Conservation (phyloP, 495 filamentous ascomycete genomes). For the Lasiosphaeria ovina region DNA sequence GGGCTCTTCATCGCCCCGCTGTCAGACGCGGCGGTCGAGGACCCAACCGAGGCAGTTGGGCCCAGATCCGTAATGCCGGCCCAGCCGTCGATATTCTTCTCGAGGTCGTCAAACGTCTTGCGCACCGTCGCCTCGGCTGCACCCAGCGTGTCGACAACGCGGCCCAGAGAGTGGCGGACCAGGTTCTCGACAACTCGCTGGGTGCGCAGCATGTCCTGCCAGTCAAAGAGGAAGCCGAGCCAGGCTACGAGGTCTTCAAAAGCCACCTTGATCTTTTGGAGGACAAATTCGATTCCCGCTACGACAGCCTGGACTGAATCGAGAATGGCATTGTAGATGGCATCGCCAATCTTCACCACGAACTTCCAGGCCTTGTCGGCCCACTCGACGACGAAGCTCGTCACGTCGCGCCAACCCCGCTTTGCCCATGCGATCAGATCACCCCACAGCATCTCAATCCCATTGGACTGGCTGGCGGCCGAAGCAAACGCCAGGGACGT, state of each 20-base stretch:
- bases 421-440: background rate
- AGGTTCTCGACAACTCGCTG: background rate
- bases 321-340: background rate
- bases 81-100: background rate
- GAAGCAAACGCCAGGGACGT: background rate
- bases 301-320: background rate
- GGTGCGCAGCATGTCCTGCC: conserved; percentile 1
- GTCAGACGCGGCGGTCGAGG: background rate
- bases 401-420: background rate
- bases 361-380: background rate
- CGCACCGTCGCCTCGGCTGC: background rate
- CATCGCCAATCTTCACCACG: background rate
- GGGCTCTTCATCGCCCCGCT: background rate
- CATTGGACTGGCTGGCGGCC: background rate
- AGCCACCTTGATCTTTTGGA: conserved; percentile 1
- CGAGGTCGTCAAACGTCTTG: background rate
- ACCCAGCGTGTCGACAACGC: background rate
- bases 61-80: background rate
- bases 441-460: conserved; percentile 1
- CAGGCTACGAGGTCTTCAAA: background rate
- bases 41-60: background rate
- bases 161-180: background rate
- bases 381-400: conserved; percentile 1
- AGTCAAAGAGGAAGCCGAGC: conserved; percentile 1
- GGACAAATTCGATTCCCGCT: background rate